phyloP scores from a whole-genome alignment of 257 asterid species.

The Gardenia jasminoides region DNA sequence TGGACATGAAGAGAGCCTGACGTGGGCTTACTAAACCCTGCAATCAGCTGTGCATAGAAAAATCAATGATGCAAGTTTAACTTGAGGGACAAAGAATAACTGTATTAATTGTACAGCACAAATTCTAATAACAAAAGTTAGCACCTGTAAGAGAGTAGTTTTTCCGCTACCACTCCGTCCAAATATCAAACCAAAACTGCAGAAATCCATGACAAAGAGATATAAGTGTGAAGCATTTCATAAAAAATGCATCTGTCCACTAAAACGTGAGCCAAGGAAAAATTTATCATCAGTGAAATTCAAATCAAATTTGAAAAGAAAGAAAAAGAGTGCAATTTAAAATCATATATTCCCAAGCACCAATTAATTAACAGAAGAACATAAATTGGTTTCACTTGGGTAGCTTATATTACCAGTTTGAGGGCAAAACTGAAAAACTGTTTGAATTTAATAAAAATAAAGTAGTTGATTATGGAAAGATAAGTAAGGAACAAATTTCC shows the following conservation, averaged over 20 bases:
- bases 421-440: not conserved
- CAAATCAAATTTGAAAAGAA: not conserved
- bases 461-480: not conserved
- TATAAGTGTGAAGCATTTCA: not conserved
- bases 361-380: not conserved
- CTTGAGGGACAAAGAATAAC: conserved; percentile 7
- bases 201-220: not conserved
- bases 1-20: conserved; percentile 74
- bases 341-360: not conserved
- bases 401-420: not conserved
- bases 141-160: conserved; percentile 91
- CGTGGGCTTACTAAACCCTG: conserved; percentile 88
- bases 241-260: not conserved
- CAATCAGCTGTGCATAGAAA: conserved; percentile 63
- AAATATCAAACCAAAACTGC: conserved; percentile 77
- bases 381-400: not conserved
- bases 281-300: not conserved
- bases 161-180: conserved; percentile 99
- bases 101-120: not conserved
- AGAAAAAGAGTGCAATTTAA: not conserved
- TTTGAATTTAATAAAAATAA: too few species aligned
- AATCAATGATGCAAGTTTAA: conserved; percentile 17
- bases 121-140: conserved; percentile 12
- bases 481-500: not conserved
- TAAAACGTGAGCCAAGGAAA: not conserved